Base-by-base conservation (phyloP, 2,329 filamentous ascomycete genomes). In the Nigrospora osmanthi region DNA sequence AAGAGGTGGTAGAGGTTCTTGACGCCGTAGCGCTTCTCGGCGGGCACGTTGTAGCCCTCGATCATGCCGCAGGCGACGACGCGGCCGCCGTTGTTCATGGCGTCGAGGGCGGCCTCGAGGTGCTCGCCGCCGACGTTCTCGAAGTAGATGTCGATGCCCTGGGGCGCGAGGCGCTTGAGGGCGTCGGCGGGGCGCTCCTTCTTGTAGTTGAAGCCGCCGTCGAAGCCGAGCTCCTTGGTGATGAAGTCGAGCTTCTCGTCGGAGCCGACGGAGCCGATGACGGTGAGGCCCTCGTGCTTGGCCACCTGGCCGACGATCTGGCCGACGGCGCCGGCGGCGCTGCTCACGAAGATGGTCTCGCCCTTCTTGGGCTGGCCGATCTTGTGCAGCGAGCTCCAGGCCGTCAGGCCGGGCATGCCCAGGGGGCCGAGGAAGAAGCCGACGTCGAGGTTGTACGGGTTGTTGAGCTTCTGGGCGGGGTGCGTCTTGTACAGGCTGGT, bases 141-240 rank as follows among this genome's bases (percentile, higher is more conserved):
- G 58, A 83, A 90, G 69, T 89, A 89, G 60, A 89, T 88, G 58
- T 89, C 85, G 48, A 90, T 72, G 7, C 86, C 86, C 17, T 87
- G 63, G 1, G 85, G 84, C 1, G 83, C 83, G 7, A 89, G 72
- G 46, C 83, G 73, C 52, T 70, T 64, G 40, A 89, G 70, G 0
- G 83, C 84, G 35, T 82, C 79, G 1, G 66, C 60, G 4, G 82
- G 72, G 59, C 78, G 78, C 68, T 88, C 85, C 45, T 76, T 87
- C 73, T 87, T 88, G 71, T 89, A 89, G 70, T 89, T 89, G 70
- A 89, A 89, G 14, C 83, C 85, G 16, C 64, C 75, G 57, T 89
- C 83, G 59, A 89, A 89, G 23, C 73, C 72, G 32, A 89, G 74
- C 40, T 85, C 80, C 44, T 84, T 80, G 45, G 63, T 70, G 61